These are phyloP conservation scores for Rhododendron ovatum DNA, from an alignment of 148 eudicot genomes.

Conservation along the genomic window DNA sequence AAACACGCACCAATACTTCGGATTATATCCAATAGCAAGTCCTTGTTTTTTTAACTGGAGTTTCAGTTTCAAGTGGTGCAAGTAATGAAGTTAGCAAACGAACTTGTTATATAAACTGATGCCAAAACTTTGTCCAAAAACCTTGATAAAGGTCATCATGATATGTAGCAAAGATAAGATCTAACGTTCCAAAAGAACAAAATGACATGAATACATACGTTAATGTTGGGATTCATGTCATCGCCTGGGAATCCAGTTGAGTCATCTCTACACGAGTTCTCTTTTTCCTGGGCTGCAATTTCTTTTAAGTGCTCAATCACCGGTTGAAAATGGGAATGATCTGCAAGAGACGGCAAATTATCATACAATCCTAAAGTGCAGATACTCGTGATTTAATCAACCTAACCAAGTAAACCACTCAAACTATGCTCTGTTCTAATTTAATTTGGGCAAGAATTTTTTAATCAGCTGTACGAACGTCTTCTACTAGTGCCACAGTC, in stretches of 20 bases:
- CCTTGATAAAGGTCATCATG: not conserved
- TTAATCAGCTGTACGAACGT: not conserved
- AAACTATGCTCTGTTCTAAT: not conserved
- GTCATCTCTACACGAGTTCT: constrained; percentile 29
- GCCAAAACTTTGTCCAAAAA: not conserved
- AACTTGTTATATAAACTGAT: not conserved
- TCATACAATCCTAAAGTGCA: not conserved
- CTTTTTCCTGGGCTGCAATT: constrained; percentile 32
- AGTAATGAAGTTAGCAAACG: not conserved
- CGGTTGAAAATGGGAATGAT: constrained; percentile 49
- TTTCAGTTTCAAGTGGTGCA: not conserved
- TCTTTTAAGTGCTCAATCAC: constrained; percentile 45
- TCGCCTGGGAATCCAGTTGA: constrained; percentile 31
- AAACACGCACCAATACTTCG: not conserved
- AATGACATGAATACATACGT: constrained; percentile 29
- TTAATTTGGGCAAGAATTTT: not conserved
- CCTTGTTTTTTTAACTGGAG: not conserved
- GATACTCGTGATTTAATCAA: not conserved
- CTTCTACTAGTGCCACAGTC: not conserved
- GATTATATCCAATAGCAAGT: not conserved
- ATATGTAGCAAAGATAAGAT: not conserved
- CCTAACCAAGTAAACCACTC: not conserved
- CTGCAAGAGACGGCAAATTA: constrained; percentile 27
- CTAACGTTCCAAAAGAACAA: not conserved
- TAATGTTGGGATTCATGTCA: constrained; percentile 21